These are phyloP conservation scores for Rhizopogon vinicolor DNA, from an alignment of 768 basidiomycete genomes.

Conservation along the genomic window DNA sequence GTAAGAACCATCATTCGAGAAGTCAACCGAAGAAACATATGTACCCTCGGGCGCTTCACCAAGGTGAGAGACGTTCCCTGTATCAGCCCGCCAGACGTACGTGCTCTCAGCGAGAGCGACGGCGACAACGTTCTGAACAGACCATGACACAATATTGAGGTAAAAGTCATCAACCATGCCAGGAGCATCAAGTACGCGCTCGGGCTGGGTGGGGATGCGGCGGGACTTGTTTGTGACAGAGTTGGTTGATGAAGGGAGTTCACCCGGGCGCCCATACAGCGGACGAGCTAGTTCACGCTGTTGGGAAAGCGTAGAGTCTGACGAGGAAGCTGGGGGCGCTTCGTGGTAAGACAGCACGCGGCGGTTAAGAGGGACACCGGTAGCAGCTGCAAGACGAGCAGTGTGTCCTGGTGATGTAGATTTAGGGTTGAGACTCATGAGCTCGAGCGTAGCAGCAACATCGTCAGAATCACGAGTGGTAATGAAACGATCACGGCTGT, in stretches of 20 bases:
- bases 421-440: slow-evolving; percentile 53
- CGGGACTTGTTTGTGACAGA: slow-evolving; percentile 66
- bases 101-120: slow-evolving; percentile 85
- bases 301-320: slow-evolving; percentile 68
- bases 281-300: slow-evolving; percentile 78
- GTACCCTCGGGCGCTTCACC: slow-evolving; percentile 72
- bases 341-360: slow-evolving; percentile 89
- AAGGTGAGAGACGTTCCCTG: slow-evolving; percentile 75
- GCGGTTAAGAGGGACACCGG: slow-evolving; percentile 71
- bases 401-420: slow-evolving; percentile 72
- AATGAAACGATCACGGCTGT: slow-evolving; percentile 67
- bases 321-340: slow-evolving; percentile 73
- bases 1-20: slow-evolving; percentile 76
- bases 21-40: slow-evolving; percentile 74
- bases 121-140: slow-evolving; percentile 77
- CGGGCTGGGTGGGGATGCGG: slow-evolving; percentile 81
- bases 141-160: slow-evolving; percentile 92
- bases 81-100: slow-evolving; percentile 94
- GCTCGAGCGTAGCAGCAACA: slow-evolving; percentile 61
- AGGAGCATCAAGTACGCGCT: slow-evolving; percentile 94
- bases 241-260: slow-evolving; percentile 60
- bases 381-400: slow-evolving; percentile 69
- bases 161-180: slow-evolving; percentile 96
- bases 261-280: slow-evolving; percentile 64
- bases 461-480: slow-evolving; percentile 52